phyloP scores from a whole-genome alignment of 2,329 filamentous ascomycete species.

The Tolypocladium inflatum region DNA sequence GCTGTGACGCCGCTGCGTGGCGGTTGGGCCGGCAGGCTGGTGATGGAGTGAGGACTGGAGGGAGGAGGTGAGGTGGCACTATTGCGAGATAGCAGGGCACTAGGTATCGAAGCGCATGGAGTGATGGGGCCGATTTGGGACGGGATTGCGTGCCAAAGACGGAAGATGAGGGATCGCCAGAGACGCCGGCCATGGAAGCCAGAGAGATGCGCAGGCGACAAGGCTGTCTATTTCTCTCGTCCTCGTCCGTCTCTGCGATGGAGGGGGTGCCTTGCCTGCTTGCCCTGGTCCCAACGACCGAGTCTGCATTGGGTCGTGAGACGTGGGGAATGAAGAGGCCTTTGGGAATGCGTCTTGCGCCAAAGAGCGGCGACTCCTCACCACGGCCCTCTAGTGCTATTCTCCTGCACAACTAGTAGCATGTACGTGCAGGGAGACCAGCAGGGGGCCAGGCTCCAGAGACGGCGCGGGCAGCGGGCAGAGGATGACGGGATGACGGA shows the following conservation, averaged over 20 bases:
- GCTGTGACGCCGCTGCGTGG: constrained; percentile 1
- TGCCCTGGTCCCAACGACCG: neutral
- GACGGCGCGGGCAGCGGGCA: neutral
- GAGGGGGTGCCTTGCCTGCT: neutral
- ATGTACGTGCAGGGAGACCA: neutral
- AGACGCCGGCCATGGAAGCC: neutral
- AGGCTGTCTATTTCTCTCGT: neutral
- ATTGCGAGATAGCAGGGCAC: neutral
- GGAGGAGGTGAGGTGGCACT: neutral
- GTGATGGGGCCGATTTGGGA: neutral
- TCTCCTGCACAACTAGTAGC: neutral
- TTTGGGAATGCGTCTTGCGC: neutral
- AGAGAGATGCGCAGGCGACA: neutral
- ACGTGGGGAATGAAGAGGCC: neutral
- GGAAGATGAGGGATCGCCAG: neutral
- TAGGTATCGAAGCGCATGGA: neutral
- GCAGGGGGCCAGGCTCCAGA: neutral
- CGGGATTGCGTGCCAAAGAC: neutral
- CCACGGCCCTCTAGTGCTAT: neutral
- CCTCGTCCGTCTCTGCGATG: neutral
- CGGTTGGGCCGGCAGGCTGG: neutral
- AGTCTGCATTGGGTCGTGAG: neutral
- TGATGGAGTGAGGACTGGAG: neutral
- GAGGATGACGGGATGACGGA: neutral
- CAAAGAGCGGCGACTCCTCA: neutral